Evolutionary conservation across 345 rosid species (phyloP), one percentile per base, ranked within the genome.

Genomic region (Boechera retrofracta): DNA sequence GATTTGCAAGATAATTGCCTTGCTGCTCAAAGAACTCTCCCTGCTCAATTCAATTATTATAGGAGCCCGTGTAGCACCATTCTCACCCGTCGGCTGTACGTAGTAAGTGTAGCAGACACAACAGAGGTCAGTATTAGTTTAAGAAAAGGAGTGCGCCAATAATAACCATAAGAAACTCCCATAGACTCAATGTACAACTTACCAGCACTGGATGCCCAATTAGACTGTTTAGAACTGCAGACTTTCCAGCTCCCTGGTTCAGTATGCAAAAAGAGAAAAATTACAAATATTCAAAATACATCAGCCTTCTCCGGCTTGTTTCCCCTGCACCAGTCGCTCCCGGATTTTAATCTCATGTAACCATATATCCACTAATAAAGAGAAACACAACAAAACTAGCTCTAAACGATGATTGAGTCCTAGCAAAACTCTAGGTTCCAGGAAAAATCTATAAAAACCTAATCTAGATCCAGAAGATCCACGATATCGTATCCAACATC

Each of bases 1-100:
- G 71, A 96, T 89, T 77, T 87, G 94, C 82, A 91, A 84, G 63
- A 87, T 75, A 36, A 96, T 88, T 3, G 97, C 84, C 74, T 86
- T 91, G 85, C 91, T 85, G 75, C 86, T 93, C 71, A 93, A 69
- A 68, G 98, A 87, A 82, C 67, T 36, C 84, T 93, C 99, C 74
- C 86, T 86, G 54, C 73, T 75, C 79, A 96, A 82, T 54, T 91
- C 96, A 67, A 93, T 77, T 33, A 82, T 74, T 77, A 96, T 91
- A 13, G 99, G 99, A 79, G 98, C 93, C 15, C 97, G 90, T 26
- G 99, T 96, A 78, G 98, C 99, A 75, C 98, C 99, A 82, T 93
- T 96, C 87, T 94, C 99, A 79, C 99, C 98, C 29, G 99, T 93
- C 24, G 99, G 99, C 98, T 96, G 85, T 74, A 67, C 72, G 77